Base-by-base conservation (phyloP, 805 yeast genomes). In the Myxozyma melibiosi region DNA sequence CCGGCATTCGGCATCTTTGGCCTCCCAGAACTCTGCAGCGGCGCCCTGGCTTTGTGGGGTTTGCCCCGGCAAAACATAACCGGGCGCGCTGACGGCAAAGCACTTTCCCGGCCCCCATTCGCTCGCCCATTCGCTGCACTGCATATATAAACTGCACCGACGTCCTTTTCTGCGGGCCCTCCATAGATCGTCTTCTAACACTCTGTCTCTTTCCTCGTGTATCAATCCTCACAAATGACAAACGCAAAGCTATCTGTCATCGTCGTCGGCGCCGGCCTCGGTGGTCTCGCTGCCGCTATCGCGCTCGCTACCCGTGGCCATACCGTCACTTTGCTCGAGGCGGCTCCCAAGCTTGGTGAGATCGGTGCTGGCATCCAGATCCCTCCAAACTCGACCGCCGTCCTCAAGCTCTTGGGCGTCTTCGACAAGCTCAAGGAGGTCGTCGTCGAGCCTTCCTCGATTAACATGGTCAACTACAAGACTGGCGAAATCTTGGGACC, bases 281-380 rank as follows among this genome's bases (percentile, higher is more conserved):
- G 73, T 24, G 73, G 73, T 18, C 56, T 70, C 13, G 61, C 72
- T 16, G 71, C 73, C 5, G 69, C 69, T 28, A 65, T 70, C 33
- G 71, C 67, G 7, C 57, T 70, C 46, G 55, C 53, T 11, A 31
- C 54, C 28, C 51, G 63, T 14, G 73, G 72, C n/a, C 73, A 70
- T 51, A 44, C 53, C 5, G 73, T 70, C 22, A 57, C 55, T 3
- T 51, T 70, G 18, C 58, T 70, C 22, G 73, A 70, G 53, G 61
- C 67, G 27, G 70, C 73, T 16, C 57, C 63, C 9, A 62, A 53
- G 25, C 57, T 69, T 20, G 70, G 70, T 5, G 73, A 70, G 55
- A 72, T 71, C 38, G 73, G 73, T n/a, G 73, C 73, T 16, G 73
- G 73, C 28, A 70, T 70, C 45, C 73, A 70, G 57, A 62, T 70